These are phyloP conservation scores for Astrephomene gubernaculifera DNA, from an alignment of 139 green algal genomes.

Conservation along the genomic window DNA sequence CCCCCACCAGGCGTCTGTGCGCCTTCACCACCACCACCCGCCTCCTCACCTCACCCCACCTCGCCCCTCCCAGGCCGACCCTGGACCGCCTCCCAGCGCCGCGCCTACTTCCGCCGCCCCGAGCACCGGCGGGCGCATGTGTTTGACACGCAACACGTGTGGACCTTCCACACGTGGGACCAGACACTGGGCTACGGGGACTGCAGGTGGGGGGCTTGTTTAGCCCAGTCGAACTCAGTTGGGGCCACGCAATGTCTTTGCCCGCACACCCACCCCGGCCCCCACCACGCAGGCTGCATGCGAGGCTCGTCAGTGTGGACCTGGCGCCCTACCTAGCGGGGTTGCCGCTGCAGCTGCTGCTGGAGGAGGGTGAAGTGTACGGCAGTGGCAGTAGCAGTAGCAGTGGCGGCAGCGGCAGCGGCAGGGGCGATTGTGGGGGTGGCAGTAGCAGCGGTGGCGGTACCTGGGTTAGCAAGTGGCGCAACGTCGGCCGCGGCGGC, in stretches of 20 bases:
- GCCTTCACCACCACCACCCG: not conserved
- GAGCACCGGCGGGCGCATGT: not conserved
- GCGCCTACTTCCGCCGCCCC: not conserved
- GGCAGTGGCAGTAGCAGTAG: no score
- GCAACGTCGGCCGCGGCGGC: no score
- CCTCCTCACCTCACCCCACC: not conserved
- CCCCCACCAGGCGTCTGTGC: not conserved
- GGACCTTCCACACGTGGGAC: conserved; percentile 30
- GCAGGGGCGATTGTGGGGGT: no score
- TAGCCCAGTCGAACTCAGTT: not conserved
- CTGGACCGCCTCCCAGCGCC: conserved; percentile 6
- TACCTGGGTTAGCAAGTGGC: no score
- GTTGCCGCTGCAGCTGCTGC: conserved; percentile 18
- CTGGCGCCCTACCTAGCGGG: conserved; percentile 19
- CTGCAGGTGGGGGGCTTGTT: not conserved
- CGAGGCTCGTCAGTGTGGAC: not conserved
- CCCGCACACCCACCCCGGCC: not conserved
- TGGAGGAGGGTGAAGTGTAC: no score
- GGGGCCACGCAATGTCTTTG: not conserved
- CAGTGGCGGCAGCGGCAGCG: no score
- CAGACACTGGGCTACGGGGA: conserved; percentile 17
- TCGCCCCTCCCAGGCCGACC: not conserved
- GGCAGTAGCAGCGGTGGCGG: no score
- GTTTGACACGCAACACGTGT: conserved; percentile 17
- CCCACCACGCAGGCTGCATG: not conserved